phyloP scores from a whole-genome alignment of 768 basidiomycete genomes.

The Panaeolus cyanescens region DNA sequence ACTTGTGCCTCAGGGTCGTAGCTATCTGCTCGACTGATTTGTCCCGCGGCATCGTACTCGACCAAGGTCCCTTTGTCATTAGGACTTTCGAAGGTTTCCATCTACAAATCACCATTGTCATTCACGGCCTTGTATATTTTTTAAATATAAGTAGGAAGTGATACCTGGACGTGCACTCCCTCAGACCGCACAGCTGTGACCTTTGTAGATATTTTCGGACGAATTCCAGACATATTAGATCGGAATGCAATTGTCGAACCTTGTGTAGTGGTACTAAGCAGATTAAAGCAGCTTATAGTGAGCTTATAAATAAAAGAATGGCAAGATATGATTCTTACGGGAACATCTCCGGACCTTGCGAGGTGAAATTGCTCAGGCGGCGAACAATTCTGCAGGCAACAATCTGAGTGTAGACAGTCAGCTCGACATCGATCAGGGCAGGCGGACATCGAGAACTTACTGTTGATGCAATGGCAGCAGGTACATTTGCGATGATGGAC shows the following conservation, averaged over 20 bases:
- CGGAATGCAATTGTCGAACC: constrained; percentile 66
- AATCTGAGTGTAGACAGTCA: constrained; percentile 42
- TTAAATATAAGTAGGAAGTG: too few species aligned
- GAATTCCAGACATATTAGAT: constrained; percentile 32
- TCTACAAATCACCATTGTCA: too few species aligned
- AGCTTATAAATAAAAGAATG: background rate
- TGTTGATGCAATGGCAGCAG: constrained; percentile 67
- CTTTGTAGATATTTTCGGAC: constrained; percentile 37
- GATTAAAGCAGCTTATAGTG: constrained; percentile 1
- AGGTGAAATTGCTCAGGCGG: constrained; percentile 59
- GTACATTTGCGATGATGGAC: constrained; percentile 75
- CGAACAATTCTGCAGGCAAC: constrained; percentile 64
- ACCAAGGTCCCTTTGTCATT: constrained; percentile 39
- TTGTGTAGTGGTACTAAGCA: constrained; percentile 37
- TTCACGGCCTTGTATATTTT: constrained; percentile 8
- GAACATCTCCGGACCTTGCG: constrained; percentile 51
- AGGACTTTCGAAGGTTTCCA: constrained; percentile 63
- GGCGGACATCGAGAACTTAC: constrained; percentile 33
- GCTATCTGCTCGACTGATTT: constrained; percentile 41
- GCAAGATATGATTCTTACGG: constrained; percentile 39
- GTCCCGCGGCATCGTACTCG: constrained; percentile 62
- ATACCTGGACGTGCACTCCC: constrained; percentile 64
- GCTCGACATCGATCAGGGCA: background rate
- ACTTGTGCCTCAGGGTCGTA: constrained; percentile 63
- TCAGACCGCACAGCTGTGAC: constrained; percentile 39